A percentile compares a stretch with the other conserved stretches of the same genome.
These are phyloP conservation scores for Davidsoniella eucalypti DNA, from an alignment of 2,329 filamentous ascomycete genomes.

Conservation along the genomic window DNA sequence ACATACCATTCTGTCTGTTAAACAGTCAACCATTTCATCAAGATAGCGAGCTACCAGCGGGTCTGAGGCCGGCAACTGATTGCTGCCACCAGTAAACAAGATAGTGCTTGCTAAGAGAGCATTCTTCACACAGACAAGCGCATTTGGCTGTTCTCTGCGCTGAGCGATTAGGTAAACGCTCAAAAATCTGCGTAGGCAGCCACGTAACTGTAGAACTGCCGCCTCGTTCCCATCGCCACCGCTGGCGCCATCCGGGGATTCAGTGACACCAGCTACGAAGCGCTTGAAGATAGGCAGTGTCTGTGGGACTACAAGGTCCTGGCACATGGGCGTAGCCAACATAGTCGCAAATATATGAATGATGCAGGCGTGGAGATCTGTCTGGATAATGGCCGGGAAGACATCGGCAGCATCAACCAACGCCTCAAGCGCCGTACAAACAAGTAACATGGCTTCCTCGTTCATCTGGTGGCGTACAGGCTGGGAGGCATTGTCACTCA, in stretches of 20 bases:
- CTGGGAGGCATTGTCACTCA: constrained; percentile 43
- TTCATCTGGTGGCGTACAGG: constrained; percentile 61
- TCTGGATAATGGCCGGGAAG: constrained; percentile 91
- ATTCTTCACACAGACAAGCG: constrained; percentile 83
- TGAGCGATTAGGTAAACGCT: constrained; percentile 63
- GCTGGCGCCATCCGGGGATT: constrained; percentile 21
- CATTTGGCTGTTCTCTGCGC: constrained; percentile 56
- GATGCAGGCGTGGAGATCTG: constrained; percentile 89
- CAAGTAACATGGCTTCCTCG: constrained; percentile 69
- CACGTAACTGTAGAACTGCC: constrained; percentile 56
- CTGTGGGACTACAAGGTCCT: constrained; percentile 76
- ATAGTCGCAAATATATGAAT: constrained; percentile 93
- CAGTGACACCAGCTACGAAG: constrained; percentile 63
- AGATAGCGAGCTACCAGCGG: constrained; percentile 59
- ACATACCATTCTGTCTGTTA: constrained; percentile 62
- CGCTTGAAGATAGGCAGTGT: constrained; percentile 81
- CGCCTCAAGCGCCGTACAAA: constrained; percentile 66
- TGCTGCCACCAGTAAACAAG: constrained; percentile 65
- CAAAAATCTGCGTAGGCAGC: constrained; percentile 67
- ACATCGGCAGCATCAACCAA: constrained; percentile 90
- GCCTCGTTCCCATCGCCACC: constrained; percentile 26
- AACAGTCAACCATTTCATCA: constrained; percentile 68
- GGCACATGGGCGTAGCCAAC: constrained; percentile 66
- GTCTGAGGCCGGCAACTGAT: constrained; percentile 58
- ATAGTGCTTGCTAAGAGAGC: constrained; percentile 77